Conservation (phyloP, 2,329 filamentous ascomycete genomes). For the Aureobasidium melanogenum region DNA sequence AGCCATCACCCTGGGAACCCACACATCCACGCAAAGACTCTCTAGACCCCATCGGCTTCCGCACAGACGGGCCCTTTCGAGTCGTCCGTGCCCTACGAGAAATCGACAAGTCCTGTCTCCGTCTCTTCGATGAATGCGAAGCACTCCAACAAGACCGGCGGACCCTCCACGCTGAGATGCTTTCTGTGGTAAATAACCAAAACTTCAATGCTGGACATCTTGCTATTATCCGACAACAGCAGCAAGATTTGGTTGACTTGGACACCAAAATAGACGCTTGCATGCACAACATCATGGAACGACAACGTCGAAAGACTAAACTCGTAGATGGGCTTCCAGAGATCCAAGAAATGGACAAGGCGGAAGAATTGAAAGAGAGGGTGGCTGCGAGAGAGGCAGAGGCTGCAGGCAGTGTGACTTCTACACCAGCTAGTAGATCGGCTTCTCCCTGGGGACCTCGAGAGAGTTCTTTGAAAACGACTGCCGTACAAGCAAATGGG, state of each 20-base stretch:
- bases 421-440: background rate
- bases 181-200: background rate
- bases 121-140: background rate
- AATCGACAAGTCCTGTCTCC: background rate
- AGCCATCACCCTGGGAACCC: background rate
- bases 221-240: background rate
- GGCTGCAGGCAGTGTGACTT: background rate
- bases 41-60: background rate
- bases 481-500: background rate
- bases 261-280: background rate
- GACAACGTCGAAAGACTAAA: background rate
- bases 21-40: background rate
- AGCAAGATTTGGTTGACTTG: background rate
- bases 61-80: background rate
- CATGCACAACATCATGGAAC: background rate
- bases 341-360: constrained; percentile 1
- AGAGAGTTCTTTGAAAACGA: background rate
- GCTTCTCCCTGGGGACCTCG: background rate
- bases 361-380: background rate
- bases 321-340: constrained; percentile 1
- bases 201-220: background rate
- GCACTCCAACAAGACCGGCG: background rate
- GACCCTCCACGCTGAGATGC: background rate
- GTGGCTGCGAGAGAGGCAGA: background rate
- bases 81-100: background rate